phyloP scores from a whole-genome alignment of 1,284 basidiomycete genomes.

The Apiotrichum akiyoshidainum region DNA sequence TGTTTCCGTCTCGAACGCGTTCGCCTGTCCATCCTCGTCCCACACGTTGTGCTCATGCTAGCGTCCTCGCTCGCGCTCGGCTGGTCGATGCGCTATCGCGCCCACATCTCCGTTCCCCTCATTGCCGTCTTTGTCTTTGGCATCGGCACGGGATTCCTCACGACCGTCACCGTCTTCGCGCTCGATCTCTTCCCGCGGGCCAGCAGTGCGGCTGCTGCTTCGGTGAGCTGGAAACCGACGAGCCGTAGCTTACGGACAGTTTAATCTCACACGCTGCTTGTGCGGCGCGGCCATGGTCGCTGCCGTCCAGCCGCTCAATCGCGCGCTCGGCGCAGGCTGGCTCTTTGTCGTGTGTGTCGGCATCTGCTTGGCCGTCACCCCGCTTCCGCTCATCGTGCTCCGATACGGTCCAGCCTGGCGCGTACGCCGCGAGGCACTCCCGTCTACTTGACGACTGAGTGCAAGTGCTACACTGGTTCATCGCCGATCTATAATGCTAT shows the following conservation, averaged over 20 bases:
- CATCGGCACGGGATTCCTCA: constrained; percentile 27
- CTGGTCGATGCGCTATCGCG: constrained; percentile 32
- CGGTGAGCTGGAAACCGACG: constrained; percentile 14
- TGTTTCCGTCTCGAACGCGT: constrained; percentile 35
- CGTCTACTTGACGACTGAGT: neutral
- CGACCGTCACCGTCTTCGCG: constrained; percentile 28
- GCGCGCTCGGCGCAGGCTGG: constrained; percentile 44
- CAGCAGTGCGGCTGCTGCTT: constrained; percentile 39
- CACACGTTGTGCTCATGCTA: constrained; percentile 26
- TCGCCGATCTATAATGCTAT: no score
- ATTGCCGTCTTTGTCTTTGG: constrained; percentile 38
- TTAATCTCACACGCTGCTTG: constrained; percentile 41
- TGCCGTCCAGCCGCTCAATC: constrained; percentile 32
- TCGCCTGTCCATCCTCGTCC: constrained; percentile 31
- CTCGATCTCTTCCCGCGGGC: constrained; percentile 37
- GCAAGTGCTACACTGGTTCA: no score
- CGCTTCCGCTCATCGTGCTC: constrained; percentile 30
- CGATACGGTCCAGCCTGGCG: constrained; percentile 23
- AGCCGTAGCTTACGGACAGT: constrained; percentile 20
- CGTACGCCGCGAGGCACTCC: neutral
- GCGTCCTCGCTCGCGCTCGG: constrained; percentile 31
- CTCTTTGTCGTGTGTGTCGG: constrained; percentile 46
- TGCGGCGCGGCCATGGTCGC: constrained; percentile 34
- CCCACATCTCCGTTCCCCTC: constrained; percentile 38
- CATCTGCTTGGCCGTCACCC: constrained; percentile 30